phyloP scores from a whole-genome alignment of 371 early-diverging fungal genomes.

The Mortierella sp. region DNA sequence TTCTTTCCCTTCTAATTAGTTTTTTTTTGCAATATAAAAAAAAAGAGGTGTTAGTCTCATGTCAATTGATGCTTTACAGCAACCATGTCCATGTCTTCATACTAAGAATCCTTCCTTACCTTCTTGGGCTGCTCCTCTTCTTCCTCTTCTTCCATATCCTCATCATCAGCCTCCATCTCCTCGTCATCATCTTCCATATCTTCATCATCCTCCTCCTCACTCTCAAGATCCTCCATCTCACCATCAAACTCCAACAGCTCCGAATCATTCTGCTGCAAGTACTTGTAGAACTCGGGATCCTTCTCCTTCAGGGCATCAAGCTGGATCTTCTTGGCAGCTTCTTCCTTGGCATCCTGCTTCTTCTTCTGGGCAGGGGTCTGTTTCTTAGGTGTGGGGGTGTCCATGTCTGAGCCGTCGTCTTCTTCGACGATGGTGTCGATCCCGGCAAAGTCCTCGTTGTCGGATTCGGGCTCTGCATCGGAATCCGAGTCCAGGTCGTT shows the following conservation, averaged over 20 bases:
- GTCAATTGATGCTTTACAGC: neutral
- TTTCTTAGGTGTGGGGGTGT: constrained; percentile 54
- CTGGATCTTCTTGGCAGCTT: constrained; percentile 76
- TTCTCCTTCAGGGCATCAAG: constrained; percentile 83
- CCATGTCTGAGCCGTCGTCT: constrained; percentile 64
- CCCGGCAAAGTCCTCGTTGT: constrained; percentile 50
- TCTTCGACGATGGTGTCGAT: constrained; percentile 57
- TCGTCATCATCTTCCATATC: constrained; percentile 62
- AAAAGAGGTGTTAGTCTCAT: neutral
- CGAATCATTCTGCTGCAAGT: constrained; percentile 87
- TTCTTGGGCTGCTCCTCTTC: constrained; percentile 54
- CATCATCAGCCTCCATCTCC: constrained; percentile 29
- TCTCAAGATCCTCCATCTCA: constrained; percentile 68
- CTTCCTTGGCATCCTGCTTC: constrained; percentile 68
- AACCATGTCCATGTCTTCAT: neutral
- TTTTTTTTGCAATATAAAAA: neutral
- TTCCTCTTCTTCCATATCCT: constrained; percentile 54
- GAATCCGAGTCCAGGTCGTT: constrained; percentile 49
- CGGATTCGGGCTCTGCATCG: constrained; percentile 43
- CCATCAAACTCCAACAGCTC: constrained; percentile 85
- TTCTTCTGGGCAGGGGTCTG: constrained; percentile 46
- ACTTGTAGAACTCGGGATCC: constrained; percentile 94
- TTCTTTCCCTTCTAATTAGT: constrained; percentile 33
- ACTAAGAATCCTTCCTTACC: constrained; percentile 2
- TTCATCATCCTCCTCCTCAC: constrained; percentile 60